Conservation (phyloP, 192 early-diverging fungal species). For the Entomortierella lignicola region DNA sequence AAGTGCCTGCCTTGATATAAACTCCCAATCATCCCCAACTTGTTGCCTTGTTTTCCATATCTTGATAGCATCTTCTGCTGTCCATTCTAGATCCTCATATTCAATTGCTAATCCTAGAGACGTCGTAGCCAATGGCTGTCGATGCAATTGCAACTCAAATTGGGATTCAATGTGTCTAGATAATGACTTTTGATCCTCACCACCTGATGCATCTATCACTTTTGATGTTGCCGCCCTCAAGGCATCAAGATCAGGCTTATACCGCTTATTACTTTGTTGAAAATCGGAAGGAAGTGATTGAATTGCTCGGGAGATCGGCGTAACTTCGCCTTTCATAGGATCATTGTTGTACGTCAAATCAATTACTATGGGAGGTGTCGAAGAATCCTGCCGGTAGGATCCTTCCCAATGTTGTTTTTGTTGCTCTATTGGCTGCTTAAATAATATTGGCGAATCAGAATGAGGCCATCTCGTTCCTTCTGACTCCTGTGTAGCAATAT, state of each 20-base stretch:
- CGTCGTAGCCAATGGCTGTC: too few relatives aligned
- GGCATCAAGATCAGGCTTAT: background rate
- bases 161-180: background rate
- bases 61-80: slow-evolving; percentile 13
- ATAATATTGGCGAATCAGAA: too few relatives aligned
- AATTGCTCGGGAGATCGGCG: background rate
- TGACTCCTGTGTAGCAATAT: background rate
- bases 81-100: slow-evolving; percentile 1
- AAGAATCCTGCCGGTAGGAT: too few relatives aligned
- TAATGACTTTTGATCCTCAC: background rate
- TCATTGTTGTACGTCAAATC: background rate
- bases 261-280: background rate
- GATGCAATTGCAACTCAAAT: background rate
- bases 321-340: background rate
- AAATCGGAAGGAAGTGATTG: background rate
- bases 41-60: slow-evolving; percentile 5
- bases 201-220: background rate
- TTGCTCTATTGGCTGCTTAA: too few relatives aligned
- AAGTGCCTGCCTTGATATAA: slow-evolving; percentile 13
- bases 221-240: background rate
- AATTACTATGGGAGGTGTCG: too few relatives aligned
- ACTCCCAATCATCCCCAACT: slow-evolving; percentile 25
- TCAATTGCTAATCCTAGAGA: too few relatives aligned
- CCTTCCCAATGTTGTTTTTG: too few relatives aligned
- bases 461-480: background rate